Conservation (phyloP, 1,139 yeast species). For the Fermentozyma sake region DNA sequence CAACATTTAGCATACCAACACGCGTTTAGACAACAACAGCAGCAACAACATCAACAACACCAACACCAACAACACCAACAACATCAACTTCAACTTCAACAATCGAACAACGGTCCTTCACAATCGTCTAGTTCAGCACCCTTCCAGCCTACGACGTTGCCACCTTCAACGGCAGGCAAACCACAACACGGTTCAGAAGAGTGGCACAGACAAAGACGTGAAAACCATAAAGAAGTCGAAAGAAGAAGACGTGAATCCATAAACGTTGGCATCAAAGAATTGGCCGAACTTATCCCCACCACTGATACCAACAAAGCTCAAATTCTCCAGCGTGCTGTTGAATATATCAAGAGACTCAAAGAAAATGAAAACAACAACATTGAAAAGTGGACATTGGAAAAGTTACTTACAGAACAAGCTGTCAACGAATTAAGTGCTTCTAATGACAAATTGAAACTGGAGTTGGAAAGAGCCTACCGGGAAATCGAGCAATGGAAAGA, state of each 20-base stretch:
- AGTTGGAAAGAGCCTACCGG: slow-evolving; percentile 86
- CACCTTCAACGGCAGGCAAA: slow-evolving; percentile 35
- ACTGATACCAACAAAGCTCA: slow-evolving; percentile 91
- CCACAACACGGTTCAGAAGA: slow-evolving; percentile 72
- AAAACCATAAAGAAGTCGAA: slow-evolving; percentile 96
- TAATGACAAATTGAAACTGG: slow-evolving; percentile 74
- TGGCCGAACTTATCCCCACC: slow-evolving; percentile 79
- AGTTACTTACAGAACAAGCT: slow-evolving; percentile 86
- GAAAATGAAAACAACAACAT: slow-evolving; percentile 83
- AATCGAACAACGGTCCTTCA: slow-evolving; percentile 7
- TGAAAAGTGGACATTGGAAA: slow-evolving; percentile 93
- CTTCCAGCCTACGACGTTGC: slow-evolving; percentile 31
- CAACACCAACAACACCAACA: slow-evolving; percentile 6
- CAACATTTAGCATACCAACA: slow-evolving; percentile 30
- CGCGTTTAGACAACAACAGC: slow-evolving; percentile 23
- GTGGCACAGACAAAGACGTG: slow-evolving; percentile 82
- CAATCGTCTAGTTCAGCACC: slow-evolving; percentile 5
- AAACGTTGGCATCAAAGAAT: slow-evolving; percentile 80
- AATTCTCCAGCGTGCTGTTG: slow-evolving; percentile 82
- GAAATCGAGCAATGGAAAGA: slow-evolving; percentile 83
- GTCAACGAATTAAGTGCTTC: slow-evolving; percentile 73
- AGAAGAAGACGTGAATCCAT: slow-evolving; percentile 92
- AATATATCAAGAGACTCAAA: slow-evolving; percentile 81
- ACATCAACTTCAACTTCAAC: slow-evolving; percentile 10
- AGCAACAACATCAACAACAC: slow-evolving; percentile 14